Evolutionary conservation across 176 grass and related monocot genomes (phyloP).

Genomic region (Oryza nivara): DNA sequence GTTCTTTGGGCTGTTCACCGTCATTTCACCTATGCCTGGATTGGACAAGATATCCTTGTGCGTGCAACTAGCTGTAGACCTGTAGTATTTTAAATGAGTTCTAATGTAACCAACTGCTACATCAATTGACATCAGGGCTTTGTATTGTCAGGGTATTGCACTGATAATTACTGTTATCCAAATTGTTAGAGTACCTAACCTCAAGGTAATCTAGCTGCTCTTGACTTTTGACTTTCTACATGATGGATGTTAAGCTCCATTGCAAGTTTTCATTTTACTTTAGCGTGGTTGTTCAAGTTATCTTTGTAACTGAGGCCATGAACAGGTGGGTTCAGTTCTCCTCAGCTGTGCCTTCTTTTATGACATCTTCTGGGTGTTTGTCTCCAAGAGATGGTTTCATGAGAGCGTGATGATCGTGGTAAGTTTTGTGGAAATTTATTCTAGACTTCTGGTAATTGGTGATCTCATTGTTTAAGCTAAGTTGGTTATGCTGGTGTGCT

Average conservation of each 20-base stretch:
- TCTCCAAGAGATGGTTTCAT: conserved; percentile 93
- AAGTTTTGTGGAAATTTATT: conserved; percentile 30
- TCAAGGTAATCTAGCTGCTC: conserved; percentile 63
- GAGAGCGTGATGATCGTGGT: conserved; percentile 99
- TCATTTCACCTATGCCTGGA: conserved; percentile 65
- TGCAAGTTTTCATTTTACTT: conserved; percentile 22
- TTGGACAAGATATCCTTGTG: conserved; percentile 97
- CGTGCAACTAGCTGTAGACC: conserved; percentile 22
- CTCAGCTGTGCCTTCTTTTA: conserved; percentile 94
- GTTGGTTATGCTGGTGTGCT: conserved; percentile 12
- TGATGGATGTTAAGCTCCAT: not conserved
- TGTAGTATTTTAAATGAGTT: conserved; percentile 20
- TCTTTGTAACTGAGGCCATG: not conserved
- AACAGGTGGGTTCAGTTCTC: conserved; percentile 91
- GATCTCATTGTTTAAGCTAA: not conserved
- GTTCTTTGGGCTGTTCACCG: conserved; percentile 89
- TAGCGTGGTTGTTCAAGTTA: not conserved
- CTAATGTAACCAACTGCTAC: not conserved
- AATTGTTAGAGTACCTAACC: conserved; percentile 91
- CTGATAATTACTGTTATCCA: conserved; percentile 94
- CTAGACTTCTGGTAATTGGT: not conserved
- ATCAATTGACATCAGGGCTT: conserved; percentile 9
- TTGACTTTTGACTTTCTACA: too few relatives aligned
- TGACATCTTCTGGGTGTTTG: conserved; percentile 97
- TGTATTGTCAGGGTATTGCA: conserved; percentile 70